These are phyloP conservation scores for Didymellaceae sp. DNA, from an alignment of 2,329 filamentous ascomycete genomes.

Conservation along the genomic window DNA sequence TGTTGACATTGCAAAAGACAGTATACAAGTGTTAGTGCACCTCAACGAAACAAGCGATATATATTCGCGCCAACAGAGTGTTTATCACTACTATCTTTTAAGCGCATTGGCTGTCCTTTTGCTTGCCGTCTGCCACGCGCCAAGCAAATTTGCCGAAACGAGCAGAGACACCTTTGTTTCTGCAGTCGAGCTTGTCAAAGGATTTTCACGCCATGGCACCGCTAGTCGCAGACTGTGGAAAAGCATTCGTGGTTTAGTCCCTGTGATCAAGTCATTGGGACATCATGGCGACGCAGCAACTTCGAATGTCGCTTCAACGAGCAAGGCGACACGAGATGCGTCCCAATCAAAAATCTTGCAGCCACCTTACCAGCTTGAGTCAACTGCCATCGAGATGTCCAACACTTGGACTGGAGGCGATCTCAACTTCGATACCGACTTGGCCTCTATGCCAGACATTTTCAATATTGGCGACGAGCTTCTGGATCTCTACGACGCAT, in stretches of 20 bases:
- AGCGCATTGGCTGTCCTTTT: conserved; percentile 26
- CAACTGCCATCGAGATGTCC: neutral
- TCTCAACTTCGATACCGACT: conserved; percentile 3
- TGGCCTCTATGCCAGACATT: conserved; percentile 23
- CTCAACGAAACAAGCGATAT: conserved; percentile 29
- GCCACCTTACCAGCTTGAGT: neutral
- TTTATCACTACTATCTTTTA: conserved; percentile 30
- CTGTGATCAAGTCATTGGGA: conserved; percentile 22
- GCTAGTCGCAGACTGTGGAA: conserved; percentile 31
- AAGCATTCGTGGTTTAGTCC: conserved; percentile 27
- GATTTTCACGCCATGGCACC: conserved; percentile 25
- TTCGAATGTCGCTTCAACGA: neutral
- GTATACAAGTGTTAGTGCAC: conserved; percentile 28
- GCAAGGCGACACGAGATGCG: neutral
- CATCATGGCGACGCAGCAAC: neutral
- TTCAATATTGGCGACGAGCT: conserved; percentile 20
- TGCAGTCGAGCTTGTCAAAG: conserved; percentile 28
- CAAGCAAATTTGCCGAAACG: conserved; percentile 22
- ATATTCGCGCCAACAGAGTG: conserved; percentile 25
- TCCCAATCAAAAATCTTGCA: neutral
- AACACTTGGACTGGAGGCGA: conserved; percentile 4
- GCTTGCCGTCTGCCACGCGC: conserved; percentile 30
- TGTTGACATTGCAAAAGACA: conserved; percentile 28
- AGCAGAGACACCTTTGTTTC: conserved; percentile 27
- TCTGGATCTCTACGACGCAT: conserved; percentile 20